phyloP scores from a whole-genome alignment of 2,329 filamentous ascomycete genomes.

The Pseudogymnoascus verrucosus region DNA sequence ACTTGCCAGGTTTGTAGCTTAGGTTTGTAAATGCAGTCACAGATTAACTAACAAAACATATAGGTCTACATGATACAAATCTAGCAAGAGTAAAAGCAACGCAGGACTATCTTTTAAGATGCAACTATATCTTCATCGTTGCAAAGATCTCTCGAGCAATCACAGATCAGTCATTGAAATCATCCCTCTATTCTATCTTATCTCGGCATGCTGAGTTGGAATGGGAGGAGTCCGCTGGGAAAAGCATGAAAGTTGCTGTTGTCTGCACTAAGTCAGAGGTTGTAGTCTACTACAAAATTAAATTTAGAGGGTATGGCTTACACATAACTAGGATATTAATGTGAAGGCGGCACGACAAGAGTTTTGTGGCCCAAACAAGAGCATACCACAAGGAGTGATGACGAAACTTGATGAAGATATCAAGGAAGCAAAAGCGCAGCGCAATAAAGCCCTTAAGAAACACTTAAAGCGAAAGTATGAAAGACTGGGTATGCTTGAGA shows the following conservation, averaged over 20 bases:
- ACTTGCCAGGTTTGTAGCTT: constrained; percentile 27
- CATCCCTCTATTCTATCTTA: constrained; percentile 25
- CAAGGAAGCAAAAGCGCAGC: constrained; percentile 19
- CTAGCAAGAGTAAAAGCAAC: constrained; percentile 29
- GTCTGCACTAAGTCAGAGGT: constrained; percentile 30
- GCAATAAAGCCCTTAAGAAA: constrained; percentile 21
- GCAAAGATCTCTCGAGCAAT: constrained; percentile 30
- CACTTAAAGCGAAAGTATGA: constrained; percentile 15
- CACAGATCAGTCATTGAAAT: constrained; percentile 28
- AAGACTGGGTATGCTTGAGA: constrained; percentile 6
- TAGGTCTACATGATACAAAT: constrained; percentile 30
- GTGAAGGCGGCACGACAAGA: constrained; percentile 21
- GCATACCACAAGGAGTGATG: constrained; percentile 18
- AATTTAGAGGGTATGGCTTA: constrained; percentile 5
- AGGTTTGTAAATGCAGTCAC: background rate
- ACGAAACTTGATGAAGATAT: constrained; percentile 24
- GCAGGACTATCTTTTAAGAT: constrained; percentile 30
- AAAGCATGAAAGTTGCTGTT: constrained; percentile 26
- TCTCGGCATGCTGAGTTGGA: constrained; percentile 25
- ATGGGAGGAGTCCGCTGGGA: constrained; percentile 20
- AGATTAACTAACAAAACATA: constrained; percentile 7
- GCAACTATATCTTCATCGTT: constrained; percentile 31
- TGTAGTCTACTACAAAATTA: background rate
- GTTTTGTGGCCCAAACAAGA: constrained; percentile 24
- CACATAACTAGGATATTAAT: constrained; percentile 25